phyloP scores from a whole-genome alignment of 2,329 filamentous ascomycete species.

The Xylaria sp. region DNA sequence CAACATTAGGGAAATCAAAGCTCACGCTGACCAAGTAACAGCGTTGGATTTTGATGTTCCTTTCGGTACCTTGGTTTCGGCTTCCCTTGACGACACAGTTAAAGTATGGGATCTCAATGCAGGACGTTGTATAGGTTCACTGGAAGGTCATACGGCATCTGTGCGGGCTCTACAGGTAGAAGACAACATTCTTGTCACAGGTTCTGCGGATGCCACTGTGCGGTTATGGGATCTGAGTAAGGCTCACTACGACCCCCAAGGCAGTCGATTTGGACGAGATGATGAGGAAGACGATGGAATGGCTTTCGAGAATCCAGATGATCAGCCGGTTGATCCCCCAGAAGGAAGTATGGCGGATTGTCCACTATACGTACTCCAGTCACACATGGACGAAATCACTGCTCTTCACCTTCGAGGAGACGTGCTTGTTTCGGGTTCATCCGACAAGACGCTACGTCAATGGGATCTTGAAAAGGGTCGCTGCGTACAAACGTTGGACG shows the following conservation, averaged over 20 bases:
- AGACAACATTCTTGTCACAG: slow-evolving; percentile 94
- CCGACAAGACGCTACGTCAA: slow-evolving; percentile 96
- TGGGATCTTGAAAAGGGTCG: slow-evolving; percentile 98
- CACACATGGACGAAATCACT: slow-evolving; percentile 94
- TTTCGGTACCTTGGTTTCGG: slow-evolving; percentile 93
- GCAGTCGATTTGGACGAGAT: slow-evolving; percentile 68
- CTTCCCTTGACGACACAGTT: slow-evolving; percentile 91
- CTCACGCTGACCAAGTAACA: slow-evolving; percentile 88
- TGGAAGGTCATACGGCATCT: slow-evolving; percentile 95
- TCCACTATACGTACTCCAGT: slow-evolving; percentile 85
- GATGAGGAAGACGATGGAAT: slow-evolving; percentile 73
- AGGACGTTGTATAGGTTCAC: slow-evolving; percentile 87
- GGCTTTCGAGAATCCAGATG: slow-evolving; percentile 77
- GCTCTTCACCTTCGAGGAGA: slow-evolving; percentile 91
- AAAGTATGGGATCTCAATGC: slow-evolving; percentile 97
- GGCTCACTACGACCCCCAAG: slow-evolving; percentile 82
- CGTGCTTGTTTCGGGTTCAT: slow-evolving; percentile 91
- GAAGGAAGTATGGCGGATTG: slow-evolving; percentile 89
- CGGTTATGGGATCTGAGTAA: slow-evolving; percentile 93
- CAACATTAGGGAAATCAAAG: slow-evolving; percentile 86
- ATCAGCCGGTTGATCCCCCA: slow-evolving; percentile 74
- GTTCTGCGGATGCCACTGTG: slow-evolving; percentile 94
- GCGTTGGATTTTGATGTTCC: slow-evolving; percentile 97
- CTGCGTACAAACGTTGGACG: slow-evolving; percentile 95
- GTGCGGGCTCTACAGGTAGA: slow-evolving; percentile 93